Evolutionary conservation across 75 land plant species (phyloP).

Genomic region (Picea glauca): DNA sequence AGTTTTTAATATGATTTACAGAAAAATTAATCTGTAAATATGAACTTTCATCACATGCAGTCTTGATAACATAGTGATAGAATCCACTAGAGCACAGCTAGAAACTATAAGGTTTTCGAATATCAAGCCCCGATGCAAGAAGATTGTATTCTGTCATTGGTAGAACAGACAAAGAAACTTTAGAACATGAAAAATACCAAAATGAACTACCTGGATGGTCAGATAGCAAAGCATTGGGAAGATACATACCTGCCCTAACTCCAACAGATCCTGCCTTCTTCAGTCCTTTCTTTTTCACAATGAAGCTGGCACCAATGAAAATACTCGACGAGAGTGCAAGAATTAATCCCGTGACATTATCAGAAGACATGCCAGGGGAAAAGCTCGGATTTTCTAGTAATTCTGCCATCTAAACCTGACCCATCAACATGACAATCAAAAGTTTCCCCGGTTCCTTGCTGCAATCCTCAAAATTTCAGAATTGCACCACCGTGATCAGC

Average conservation of each 20-base stretch:
- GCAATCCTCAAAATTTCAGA: too few relatives aligned
- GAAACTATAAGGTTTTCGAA: background rate
- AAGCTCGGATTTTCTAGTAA: background rate
- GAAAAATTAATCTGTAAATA: background rate
- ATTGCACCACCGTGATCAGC: too few relatives aligned
- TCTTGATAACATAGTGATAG: background rate
- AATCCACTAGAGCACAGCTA: background rate
- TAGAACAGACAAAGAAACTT: background rate
- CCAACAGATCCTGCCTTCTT: constrained; percentile 67
- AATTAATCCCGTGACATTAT: constrained; percentile 64
- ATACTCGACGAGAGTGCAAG: constrained; percentile 76
- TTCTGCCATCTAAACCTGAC: constrained; percentile 4
- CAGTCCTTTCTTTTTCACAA: constrained; percentile 88
- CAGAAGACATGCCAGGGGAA: constrained; percentile 21
- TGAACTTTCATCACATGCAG: background rate
- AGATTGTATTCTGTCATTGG: background rate
- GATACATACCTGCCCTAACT: constrained; percentile 54
- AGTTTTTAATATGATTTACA: background rate
- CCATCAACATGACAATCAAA: too few relatives aligned
- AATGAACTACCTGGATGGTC: background rate
- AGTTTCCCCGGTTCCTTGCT: too few relatives aligned
- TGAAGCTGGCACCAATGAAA: constrained; percentile 90
- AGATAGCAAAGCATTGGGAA: background rate
- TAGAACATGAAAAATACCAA: background rate
- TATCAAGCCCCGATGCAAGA: background rate